Evolutionary conservation across 306 rosid species (phyloP).

Genomic region (Senna siamea): DNA sequence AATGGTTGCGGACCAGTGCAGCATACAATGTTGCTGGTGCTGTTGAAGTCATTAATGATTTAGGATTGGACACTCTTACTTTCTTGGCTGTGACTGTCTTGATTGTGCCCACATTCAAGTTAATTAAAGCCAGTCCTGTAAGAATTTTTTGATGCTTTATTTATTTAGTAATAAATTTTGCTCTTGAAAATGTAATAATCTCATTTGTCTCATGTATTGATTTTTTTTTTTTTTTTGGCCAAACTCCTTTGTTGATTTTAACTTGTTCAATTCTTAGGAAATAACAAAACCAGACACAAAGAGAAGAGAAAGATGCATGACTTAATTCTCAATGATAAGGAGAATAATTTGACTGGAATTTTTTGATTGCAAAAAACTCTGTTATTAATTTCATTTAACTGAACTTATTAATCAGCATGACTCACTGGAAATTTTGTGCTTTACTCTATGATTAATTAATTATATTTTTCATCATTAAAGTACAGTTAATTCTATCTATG

Average conservation of each 20-base stretch:
- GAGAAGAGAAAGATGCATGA: slow-evolving; percentile 3
- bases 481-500: too few relatives aligned
- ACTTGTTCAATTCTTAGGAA: background rate
- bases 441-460: slow-evolving; percentile 8
- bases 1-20: slow-evolving; percentile 50
- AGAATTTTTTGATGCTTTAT: background rate
- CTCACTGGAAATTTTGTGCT: background rate
- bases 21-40: slow-evolving; percentile 75
- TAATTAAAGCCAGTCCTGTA: slow-evolving; percentile 45
- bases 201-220: background rate
- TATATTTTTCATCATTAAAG: too few relatives aligned
- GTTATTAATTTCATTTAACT: background rate
- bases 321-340: background rate
- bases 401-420: background rate
- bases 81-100: slow-evolving; percentile 65
- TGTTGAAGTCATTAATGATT: slow-evolving; percentile 76
- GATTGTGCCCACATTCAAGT: slow-evolving; percentile 72
- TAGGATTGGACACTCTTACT: slow-evolving; percentile 73
- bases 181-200: background rate
- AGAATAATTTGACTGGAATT: background rate
- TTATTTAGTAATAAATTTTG: background rate
- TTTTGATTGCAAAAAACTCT: background rate
- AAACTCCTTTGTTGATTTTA: background rate
- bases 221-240: too few relatives aligned
- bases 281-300: background rate